phyloP scores from a whole-genome alignment of 2,329 filamentous ascomycete genomes.

The Metarhizium album region DNA sequence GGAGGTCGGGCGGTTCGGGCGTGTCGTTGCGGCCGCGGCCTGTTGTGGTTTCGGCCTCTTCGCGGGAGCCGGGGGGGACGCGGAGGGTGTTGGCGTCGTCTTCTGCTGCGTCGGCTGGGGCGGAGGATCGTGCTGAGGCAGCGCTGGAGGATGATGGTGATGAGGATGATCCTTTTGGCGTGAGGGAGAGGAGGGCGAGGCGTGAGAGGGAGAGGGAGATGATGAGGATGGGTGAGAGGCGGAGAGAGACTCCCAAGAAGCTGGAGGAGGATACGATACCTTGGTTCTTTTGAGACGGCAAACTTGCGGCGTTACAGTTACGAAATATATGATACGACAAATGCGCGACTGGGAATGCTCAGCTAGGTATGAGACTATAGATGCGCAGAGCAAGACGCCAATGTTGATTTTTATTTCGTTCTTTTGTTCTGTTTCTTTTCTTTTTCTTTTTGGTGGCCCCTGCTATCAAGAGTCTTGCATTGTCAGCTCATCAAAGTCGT shows the following conservation, averaged over 20 bases:
- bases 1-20: too few relatives aligned
- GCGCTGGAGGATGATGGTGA: background rate
- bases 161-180: constrained; percentile 25
- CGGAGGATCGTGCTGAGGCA: background rate
- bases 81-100: too few relatives aligned
- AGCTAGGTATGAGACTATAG: background rate
- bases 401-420: background rate
- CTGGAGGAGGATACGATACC: constrained; percentile 23
- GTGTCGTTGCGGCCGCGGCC: too few relatives aligned
- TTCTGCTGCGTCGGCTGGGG: background rate
- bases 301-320: background rate
- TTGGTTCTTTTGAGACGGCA: constrained; percentile 21
- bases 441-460: background rate
- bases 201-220: constrained; percentile 22
- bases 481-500: constrained; percentile 83
- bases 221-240: constrained; percentile 10
- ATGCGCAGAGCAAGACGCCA: background rate
- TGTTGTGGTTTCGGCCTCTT: too few relatives aligned
- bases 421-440: background rate
- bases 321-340: background rate
- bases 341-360: background rate
- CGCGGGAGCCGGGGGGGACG: too few relatives aligned
- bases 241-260: constrained; percentile 9
- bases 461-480: constrained; percentile 17
- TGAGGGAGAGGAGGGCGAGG: constrained; percentile 19